Evolutionary conservation across 116 monocot genomes (phyloP), one percentile per base, ranked within the genome.

Genomic region (Posidonia oceanica): DNA sequence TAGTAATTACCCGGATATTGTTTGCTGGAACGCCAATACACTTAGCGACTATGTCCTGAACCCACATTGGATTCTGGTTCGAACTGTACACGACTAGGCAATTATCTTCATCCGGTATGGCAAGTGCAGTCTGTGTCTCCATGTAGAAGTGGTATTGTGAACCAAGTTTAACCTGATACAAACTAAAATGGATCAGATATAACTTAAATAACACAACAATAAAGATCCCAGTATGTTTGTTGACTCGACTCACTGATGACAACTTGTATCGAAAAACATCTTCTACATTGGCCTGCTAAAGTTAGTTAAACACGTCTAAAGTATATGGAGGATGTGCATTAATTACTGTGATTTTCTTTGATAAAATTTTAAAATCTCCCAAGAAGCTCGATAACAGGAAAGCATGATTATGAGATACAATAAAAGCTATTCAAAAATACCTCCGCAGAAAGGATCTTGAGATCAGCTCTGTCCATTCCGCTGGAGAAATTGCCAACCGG

Each of bases 101-200:
- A 53, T 87, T 81, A 71, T 90, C 94, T 78, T 94, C 94, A 63
- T 94, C 94, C 52, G 94, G 91, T 48, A 94, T 70, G 52, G 94
- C 94, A 51, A 94, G 76, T 61, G 82, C 83, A 57, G 85, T 86
- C 80, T 94, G 94, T 39, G 88, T 87, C 66, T 94, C 94, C 91
- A 94, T 87, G 75, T 94, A 94, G 61, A 88, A 94, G 52, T 84
- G 81, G 75, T 94, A 94, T 42, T 94, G 94, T 20, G 91, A 90
- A 67, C 73, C 80, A 59, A 94, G 78, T 37, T 68, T 82, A 18
- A 94, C 62, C 91, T 94, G 82, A 5, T 55, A 61, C 55, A 23
- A 67, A 36, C 39, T 40, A 63, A 67, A 57, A 7, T 39, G 16
- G 18, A 4, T 17, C 5, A 54, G 37, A 55, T 29, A 52, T 29